Base-by-base conservation (phyloP, 1,284 basidiomycete genomes). In the Rhodotorula sp. region DNA sequence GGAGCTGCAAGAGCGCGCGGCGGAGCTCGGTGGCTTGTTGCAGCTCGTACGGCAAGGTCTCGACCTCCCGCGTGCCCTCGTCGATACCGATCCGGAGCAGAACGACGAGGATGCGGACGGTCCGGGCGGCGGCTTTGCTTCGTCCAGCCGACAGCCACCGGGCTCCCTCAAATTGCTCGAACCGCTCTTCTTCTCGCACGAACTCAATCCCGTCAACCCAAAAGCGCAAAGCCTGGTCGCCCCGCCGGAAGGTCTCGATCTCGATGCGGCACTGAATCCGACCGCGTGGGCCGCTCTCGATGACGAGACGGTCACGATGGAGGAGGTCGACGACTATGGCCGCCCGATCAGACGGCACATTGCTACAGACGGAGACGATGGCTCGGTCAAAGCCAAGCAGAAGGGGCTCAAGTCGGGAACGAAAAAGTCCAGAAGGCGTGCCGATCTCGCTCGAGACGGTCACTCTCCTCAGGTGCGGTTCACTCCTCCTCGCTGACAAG, bases 141-240 rank as follows among this genome's bases (percentile, higher is more conserved):
- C 55, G 49, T 61, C 62, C 33, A 64, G 56, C 29, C 69, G 58
- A 14, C 60, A 56, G 37, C 53, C 72, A 53, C 95, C 95, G 0
- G 93, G 94, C 81, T 94, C 91, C 73, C 83, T 98, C 30, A 91
- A 88, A 79, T 86, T 99, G 64, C 88, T 99, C 61, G 84, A 87
- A 57, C 92, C 93, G 0, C 83, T 99, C 6, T 93, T 91, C 78
- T 85, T 86, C 33, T 80, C 86, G 8, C 89, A 95, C 78, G 89
- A 93, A 70, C 86, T 99, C 42, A 93, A 92, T 72, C 89, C 93
- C 0, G 89, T 97, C 24, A 93, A 90, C 1, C 79, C 83, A 8
- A 83, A 85, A 64, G 95, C 94, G 6, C 95, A 97, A 81, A 85
- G 84, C 10, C 88, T 87, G 67, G 89, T 99, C 0, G 85, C 87